phyloP scores from a whole-genome alignment of 2,329 filamentous ascomycete genomes.

The Lojkania enalia region DNA sequence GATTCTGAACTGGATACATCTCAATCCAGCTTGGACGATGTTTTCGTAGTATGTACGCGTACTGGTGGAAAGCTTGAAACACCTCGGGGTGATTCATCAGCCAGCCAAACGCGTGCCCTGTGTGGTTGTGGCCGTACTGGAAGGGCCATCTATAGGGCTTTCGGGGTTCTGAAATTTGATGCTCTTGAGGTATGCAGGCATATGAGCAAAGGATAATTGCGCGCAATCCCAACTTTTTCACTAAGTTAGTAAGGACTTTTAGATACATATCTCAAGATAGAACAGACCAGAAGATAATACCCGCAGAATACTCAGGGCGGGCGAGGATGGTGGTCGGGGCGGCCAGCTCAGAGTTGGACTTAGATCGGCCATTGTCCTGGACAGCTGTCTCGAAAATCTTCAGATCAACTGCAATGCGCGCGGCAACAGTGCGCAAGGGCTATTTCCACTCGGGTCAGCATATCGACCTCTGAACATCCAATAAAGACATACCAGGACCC shows the following conservation, averaged over 20 bases:
- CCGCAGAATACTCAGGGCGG: slow-evolving; percentile 12
- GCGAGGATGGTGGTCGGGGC: slow-evolving; percentile 10
- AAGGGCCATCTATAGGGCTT: slow-evolving; percentile 8
- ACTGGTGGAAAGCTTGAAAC: slow-evolving; percentile 11
- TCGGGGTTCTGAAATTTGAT: slow-evolving; percentile 12
- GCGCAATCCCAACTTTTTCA: slow-evolving; percentile 3
- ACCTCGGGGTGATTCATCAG: slow-evolving; percentile 7
- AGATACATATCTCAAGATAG: not conserved
- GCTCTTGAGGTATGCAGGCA: slow-evolving; percentile 9
- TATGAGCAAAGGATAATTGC: slow-evolving; percentile 5
- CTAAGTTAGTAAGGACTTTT: not conserved
- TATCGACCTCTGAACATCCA: not conserved
- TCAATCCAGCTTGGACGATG: slow-evolving; percentile 11
- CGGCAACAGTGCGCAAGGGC: slow-evolving; percentile 9
- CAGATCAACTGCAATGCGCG: slow-evolving; percentile 13
- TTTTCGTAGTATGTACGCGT: slow-evolving; percentile 3
- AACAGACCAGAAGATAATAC: slow-evolving; percentile 8
- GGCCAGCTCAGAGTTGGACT: slow-evolving; percentile 10
- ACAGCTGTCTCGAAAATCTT: slow-evolving; percentile 11
- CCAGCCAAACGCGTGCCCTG: slow-evolving; percentile 11
- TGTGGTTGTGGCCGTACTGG: slow-evolving; percentile 7
- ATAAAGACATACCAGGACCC: slow-evolving; percentile 4
- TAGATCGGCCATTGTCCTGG: slow-evolving; percentile 2
- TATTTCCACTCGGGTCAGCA: not conserved
- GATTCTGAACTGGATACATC: slow-evolving; percentile 13